These are phyloP conservation scores for Alternaria sp. DNA, from an alignment of 2,329 filamentous ascomycete genomes.

Conservation along the genomic window DNA sequence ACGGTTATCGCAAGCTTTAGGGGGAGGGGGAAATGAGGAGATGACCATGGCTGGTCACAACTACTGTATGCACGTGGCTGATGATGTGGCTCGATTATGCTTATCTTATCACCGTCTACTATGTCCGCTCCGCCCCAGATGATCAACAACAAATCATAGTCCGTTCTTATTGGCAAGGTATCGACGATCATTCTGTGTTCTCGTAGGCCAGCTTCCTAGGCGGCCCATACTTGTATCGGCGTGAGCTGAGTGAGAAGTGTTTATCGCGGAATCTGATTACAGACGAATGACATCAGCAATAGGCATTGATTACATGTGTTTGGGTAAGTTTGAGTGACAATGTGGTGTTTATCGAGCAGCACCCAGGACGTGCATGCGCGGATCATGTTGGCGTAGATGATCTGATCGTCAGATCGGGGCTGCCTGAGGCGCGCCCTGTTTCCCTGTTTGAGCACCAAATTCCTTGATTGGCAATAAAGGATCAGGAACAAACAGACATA, in stretches of 20 bases:
- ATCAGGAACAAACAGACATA: constrained; percentile 3
- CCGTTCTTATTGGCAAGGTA: neutral
- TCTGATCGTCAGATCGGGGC: constrained; percentile 6
- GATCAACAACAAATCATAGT: constrained; percentile 1
- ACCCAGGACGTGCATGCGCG: neutral
- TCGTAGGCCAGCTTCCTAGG: neutral
- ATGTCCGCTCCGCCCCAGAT: neutral
- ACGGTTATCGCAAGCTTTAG: neutral
- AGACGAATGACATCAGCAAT: constrained; percentile 4
- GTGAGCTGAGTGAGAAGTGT: neutral
- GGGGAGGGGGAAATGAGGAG: neutral
- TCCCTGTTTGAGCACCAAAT: constrained; percentile 17
- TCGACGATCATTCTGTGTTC: neutral
- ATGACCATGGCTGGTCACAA: neutral
- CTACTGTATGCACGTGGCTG: neutral
- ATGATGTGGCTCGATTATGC: neutral
- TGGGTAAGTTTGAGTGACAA: constrained; percentile 1
- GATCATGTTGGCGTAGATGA: constrained; percentile 9
- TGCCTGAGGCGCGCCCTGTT: constrained; percentile 17
- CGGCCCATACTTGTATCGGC: neutral
- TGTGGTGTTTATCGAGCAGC: constrained; percentile 2
- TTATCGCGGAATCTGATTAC: neutral
- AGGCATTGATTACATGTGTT: neutral
- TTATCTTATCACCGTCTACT: constrained; percentile 3
- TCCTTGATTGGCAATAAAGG: constrained; percentile 3